Conservation (phyloP, 2,329 filamentous ascomycete species). For the Cytospora piceicola region DNA sequence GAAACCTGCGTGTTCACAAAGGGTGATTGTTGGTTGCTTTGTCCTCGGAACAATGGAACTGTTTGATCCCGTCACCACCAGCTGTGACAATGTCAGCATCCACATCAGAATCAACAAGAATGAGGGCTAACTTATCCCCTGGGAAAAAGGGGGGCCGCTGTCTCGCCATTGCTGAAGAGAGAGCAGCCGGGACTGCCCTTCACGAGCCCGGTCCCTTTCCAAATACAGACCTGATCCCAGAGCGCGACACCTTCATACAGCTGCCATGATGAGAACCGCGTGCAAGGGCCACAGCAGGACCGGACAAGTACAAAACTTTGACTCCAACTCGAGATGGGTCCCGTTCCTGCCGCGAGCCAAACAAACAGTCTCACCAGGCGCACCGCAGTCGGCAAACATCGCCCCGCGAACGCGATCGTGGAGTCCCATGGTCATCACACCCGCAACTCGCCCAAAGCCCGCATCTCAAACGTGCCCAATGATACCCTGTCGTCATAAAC, state of each 20-base stretch:
- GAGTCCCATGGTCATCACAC: slow-evolving; percentile 19
- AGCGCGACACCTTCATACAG: slow-evolving; percentile 10
- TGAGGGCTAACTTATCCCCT: slow-evolving; percentile 54
- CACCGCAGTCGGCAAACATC: slow-evolving; percentile 9
- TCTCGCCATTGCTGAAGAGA: slow-evolving; percentile 55
- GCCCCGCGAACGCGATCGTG: background rate
- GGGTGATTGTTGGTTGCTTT: background rate
- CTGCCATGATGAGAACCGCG: slow-evolving; percentile 33
- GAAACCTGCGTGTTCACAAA: background rate
- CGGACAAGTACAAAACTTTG: slow-evolving; percentile 93
- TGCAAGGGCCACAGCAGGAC: slow-evolving; percentile 38
- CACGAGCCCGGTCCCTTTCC: slow-evolving; percentile 44
- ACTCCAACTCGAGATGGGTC: slow-evolving; percentile 93
- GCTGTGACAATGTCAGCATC: slow-evolving; percentile 35
- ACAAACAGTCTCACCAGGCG: slow-evolving; percentile 19
- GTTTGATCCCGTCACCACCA: background rate
- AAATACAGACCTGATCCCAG: slow-evolving; percentile 33
- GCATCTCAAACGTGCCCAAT: slow-evolving; percentile 25
- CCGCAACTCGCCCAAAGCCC: slow-evolving; percentile 17
- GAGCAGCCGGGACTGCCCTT: slow-evolving; percentile 52
- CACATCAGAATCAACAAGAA: slow-evolving; percentile 9
- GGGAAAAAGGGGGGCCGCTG: slow-evolving; percentile 50
- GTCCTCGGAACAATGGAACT: background rate
- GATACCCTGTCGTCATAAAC: slow-evolving; percentile 35
- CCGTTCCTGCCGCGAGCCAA: slow-evolving; percentile 44